Evolutionary conservation across 352 stramenopile genomes (phyloP).

Genomic region (Plasmopara muralis): DNA sequence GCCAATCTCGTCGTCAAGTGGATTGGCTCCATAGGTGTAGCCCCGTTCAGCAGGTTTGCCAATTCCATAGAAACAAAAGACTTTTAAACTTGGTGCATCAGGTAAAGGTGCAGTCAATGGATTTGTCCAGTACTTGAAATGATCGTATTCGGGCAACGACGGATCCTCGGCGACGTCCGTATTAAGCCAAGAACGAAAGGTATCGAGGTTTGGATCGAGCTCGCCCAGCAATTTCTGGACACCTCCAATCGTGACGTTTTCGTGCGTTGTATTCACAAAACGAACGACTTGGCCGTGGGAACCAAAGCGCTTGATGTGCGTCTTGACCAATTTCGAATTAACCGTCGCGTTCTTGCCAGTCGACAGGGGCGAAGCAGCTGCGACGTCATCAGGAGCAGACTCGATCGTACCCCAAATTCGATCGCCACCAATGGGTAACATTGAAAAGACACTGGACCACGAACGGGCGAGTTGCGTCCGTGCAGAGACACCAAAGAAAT

Average conservation of each 20-base stretch:
- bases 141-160: constrained; percentile 41
- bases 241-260: constrained; percentile 47
- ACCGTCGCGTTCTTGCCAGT: constrained; percentile 27
- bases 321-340: constrained; percentile 27
- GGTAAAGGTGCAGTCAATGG: constrained; percentile 81
- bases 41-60: constrained; percentile 84
- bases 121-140: constrained; percentile 83
- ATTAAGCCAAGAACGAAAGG: constrained; percentile 38
- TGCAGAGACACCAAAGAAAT: constrained; percentile 59
- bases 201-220: constrained; percentile 43
- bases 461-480: constrained; percentile 55
- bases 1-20: constrained; percentile 27
- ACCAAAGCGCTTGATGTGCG: constrained; percentile 40
- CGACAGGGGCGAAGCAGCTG: constrained; percentile 42
- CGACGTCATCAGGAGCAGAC: constrained; percentile 62
- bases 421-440: constrained; percentile 91
- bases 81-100: constrained; percentile 86
- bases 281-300: constrained; percentile 45
- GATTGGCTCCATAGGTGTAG: constrained; percentile 67
- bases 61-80: constrained; percentile 94
- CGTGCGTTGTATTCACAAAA: constrained; percentile 44
- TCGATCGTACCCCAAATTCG: constrained; percentile 71
- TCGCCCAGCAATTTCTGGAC: constrained; percentile 42
- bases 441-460: constrained; percentile 83
- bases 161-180: constrained; percentile 43